Percentiles rank a stretch among this genome's conserved stretches.
Evolutionary conservation across 2,329 filamentous ascomycete genomes (phyloP).

Genomic region (Paracoccidioides brasiliensis): DNA sequence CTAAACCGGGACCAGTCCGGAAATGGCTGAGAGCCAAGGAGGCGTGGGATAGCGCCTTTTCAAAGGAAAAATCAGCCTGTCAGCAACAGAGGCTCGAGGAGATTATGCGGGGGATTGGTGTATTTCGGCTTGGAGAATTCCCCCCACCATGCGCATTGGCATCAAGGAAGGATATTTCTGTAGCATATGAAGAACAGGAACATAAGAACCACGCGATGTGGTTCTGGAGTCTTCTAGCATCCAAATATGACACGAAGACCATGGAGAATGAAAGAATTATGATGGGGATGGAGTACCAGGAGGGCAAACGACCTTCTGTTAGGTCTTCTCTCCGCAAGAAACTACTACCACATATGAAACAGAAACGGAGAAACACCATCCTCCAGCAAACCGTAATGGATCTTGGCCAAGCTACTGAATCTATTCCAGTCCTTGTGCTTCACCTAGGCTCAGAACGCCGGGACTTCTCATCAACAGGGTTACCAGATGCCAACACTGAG

Average conservation of each 20-base stretch:
- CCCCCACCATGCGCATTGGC: conserved; percentile 78
- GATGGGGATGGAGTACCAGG: neutral
- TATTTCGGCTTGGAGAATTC: conserved; percentile 55
- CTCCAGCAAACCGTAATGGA: conserved; percentile 12
- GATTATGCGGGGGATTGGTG: conserved; percentile 56
- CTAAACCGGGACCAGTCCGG: conserved; percentile 65
- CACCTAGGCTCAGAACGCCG: neutral
- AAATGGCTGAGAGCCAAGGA: conserved; percentile 71
- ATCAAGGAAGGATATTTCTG: conserved; percentile 35
- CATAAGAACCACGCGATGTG: conserved; percentile 58
- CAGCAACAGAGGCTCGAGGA: conserved; percentile 63
- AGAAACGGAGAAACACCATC: neutral
- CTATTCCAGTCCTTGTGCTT: neutral
- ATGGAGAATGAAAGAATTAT: conserved; percentile 28
- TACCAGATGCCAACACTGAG: too few species aligned
- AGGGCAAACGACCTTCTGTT: neutral
- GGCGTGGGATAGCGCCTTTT: conserved; percentile 61
- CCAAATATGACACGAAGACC: conserved; percentile 70
- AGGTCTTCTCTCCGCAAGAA: neutral
- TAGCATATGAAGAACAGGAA: conserved; percentile 39
- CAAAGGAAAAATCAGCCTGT: conserved; percentile 54
- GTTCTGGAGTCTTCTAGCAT: conserved; percentile 79
- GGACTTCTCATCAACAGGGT: too few species aligned
- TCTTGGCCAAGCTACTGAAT: conserved; percentile 13
- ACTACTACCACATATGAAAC: neutral